These are phyloP conservation scores for Malus domestica DNA, from an alignment of 306 rosid species.

Conservation along the genomic window ASM211411v1 NC_041804.1:2178001-2178500, in stretches of 20 bases:
- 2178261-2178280: not conserved
- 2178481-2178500: conserved; percentile 11
- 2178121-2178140: no score
- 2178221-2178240: not conserved
- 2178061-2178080: no score
- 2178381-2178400: not conserved
- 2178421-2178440: not conserved
- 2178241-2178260: not conserved
- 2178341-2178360: not conserved
- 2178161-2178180: no score
- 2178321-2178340: not conserved
- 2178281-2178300: not conserved
- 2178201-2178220: not conserved
- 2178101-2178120: no score
- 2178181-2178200: no score
- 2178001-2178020: no score
- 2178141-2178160: no score
- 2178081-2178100: no score
- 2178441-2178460: not conserved
- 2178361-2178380: not conserved
- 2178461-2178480: conserved; percentile 8
- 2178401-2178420: not conserved
- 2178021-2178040: no score
- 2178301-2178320: not conserved
- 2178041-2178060: no score